Base-by-base conservation (phyloP, 2,329 filamentous ascomycete genomes). In the Fusarium tricinctum region DNA sequence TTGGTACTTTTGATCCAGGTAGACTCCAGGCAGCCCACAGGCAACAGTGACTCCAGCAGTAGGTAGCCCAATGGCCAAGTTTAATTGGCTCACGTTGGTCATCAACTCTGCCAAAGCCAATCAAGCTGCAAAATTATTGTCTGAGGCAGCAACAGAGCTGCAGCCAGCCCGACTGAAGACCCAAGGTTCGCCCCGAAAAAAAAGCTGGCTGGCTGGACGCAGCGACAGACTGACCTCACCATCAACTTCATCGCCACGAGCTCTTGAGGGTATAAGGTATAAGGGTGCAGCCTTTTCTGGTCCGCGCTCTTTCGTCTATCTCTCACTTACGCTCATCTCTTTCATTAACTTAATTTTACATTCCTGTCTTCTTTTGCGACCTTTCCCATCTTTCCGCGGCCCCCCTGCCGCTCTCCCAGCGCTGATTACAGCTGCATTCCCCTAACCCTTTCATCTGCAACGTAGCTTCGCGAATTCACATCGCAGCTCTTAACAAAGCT, bases 121-220 rank as follows among this genome's bases (percentile, higher is more conserved):
- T 78, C 60, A 73, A 70, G 65, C 50, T 39, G 33, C 59, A 51
- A 70, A 74, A 51, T 76, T 75, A 43, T 73, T 73, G 76, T 76
- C 76, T 78, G 77, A 79, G 77, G 77, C 76, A 79, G 73, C 77
- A 78, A 77, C 68, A 54, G 69, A 73, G 64, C 71, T 64, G 26
- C 38, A 43, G 49, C 51, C 52, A 60, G 43, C 67, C 64, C 52
- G 64, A 54, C 49, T 70, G 57, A 71, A 60, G 52, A 58, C 26
- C 50, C 53, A 43, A 67, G 52, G 54, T 57, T 63, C 61, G 60
- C 65, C 71, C 70, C 54, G 57, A 69, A 75, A 77, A 78, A 71
- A 78, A 78, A 78, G 74, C 73, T 73, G 71, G 74, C 74, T 73
- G 72, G 61, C 60, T 58, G 55, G 59, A 46, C 44, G 63, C 52